A percentile compares a stretch with the other conserved stretches of the same genome.
Conservation (phyloP, 192 early-diverging fungal species). For the Piromyces finnis region DNA sequence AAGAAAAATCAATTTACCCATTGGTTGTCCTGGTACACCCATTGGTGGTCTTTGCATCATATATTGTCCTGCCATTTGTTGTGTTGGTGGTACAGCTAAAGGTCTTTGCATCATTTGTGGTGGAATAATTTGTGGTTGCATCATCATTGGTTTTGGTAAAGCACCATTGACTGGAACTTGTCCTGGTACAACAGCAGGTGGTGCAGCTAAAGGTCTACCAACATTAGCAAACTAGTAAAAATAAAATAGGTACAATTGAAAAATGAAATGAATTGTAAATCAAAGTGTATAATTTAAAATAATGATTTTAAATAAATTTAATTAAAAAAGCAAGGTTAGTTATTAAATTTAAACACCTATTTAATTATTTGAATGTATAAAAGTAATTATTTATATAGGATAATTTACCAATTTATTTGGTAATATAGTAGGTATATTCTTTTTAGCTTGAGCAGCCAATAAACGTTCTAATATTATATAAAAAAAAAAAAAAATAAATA, state of each 20-base stretch:
- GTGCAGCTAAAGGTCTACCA: neutral
- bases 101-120: neutral
- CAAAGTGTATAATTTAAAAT: too few relatives aligned
- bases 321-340: too few relatives aligned
- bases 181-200: neutral
- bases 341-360: too few relatives aligned
- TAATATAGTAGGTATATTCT: slow-evolving; percentile 21
- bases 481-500: neutral
- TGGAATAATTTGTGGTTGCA: neutral
- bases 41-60: neutral
- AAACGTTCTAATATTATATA: slow-evolving; percentile 74
- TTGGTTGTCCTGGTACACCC: neutral
- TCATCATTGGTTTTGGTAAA: neutral
- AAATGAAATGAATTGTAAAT: too few relatives aligned
- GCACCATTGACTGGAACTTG: neutral
- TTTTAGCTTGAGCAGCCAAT: slow-evolving; percentile 71
- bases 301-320: too few relatives aligned
- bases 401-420: neutral
- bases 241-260: neutral
- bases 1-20: neutral
- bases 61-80: neutral
- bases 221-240: neutral
- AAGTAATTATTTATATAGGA: too few relatives aligned
- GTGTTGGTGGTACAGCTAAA: neutral
- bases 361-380: too few relatives aligned